Evolutionary conservation across 352 stramenopile genomes (phyloP), one percentile per base, ranked within the genome.

Genomic region (Pythium coloratum): DNA sequence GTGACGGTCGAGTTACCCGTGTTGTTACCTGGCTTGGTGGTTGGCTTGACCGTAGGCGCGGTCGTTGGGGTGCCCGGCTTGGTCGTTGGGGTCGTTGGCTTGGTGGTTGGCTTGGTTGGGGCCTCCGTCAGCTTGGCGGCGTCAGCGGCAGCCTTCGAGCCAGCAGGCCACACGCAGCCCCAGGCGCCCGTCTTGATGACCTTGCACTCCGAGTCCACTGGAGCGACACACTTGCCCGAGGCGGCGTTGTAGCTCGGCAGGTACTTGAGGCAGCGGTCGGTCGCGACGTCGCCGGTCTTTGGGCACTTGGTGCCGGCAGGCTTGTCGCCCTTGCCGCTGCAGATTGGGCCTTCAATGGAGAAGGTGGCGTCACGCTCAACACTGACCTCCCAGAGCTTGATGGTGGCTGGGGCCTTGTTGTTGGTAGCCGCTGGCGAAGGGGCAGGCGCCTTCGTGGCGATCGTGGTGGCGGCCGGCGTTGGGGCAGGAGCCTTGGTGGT

Each of bases 281-380:
- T 67, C 0, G 86, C 82, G 38, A 89, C 70, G 28, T 81, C 76
- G 20, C 86, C 83, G 69, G 82, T 78, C 68, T 80, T 72, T 2
- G 86, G 86, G 34, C 86, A 94, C 47, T 77, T 62, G n/a, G 36
- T 66, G 1, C 86, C 86, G 6, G 76, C 61, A 8, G 81, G 77
- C 36, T 50, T 63, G 10, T 69, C 62, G 24, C 81, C 81, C 14
- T 64, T 70, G 44, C 86, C 86, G 20, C 75, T 86, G 67, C 86
- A 94, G 49, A 94, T 80, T 0, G 82, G 73, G 24, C 81, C 86
- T 9, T 73, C 55, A 42, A 92, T 86, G 72, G 80, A 91, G 70
- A 89, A 92, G 9, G 84, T 92, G 24, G 84, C 84, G 60, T 92
- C 84, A 2, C 72, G 59, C 55, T 91, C 78, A 18, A 94, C 83